Base-by-base conservation (phyloP, 192 early-diverging fungal genomes). In the Rhizophlyctis rosea region DNA sequence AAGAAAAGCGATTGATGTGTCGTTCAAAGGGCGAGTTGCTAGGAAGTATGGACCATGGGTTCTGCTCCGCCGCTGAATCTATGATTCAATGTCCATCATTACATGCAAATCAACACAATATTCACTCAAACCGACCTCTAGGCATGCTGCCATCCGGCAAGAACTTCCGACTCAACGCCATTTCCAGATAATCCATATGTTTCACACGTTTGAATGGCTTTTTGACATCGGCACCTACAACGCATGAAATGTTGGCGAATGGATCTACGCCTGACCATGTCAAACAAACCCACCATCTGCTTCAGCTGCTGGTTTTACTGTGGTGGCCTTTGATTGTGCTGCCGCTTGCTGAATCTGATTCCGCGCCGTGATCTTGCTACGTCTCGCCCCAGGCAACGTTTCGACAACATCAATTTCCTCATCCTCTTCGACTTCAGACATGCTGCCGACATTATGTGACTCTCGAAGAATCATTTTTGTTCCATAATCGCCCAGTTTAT, bases 401-500 rank as follows among this genome's bases (percentile, higher is more conserved):
- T 31, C 54, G 23, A 33, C 34, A 31, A 24, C 53, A 3, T 65
- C 34, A 34, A 49, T 34, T 27, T 48, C 29, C 49, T 55, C n/a
- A 16, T n/a, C 62, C 48, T 62, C 47, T 70, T 69, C 47, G 62
- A 61, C 27, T 47, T 57, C 44, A 50, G 13, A 14, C 4, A 25
- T 52, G 3, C 34, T 35, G 9, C 47, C 64, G 16, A 84, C 63
- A 23, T 51, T 73, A 2, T 71, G 65, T 24, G 63, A 70, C 50
- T 88, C 87, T 2, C 90, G 74, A 33, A 88, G 88, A 67, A 97
- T 91, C 0, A 88, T 79, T 57, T 74, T 76, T 3, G 67, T 57
- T 1, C 89, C 93, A 65, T 82, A 89, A 3, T 81, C 73, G 60
- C 78, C 79, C 3, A 97, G 61, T 50, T 85, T 88, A n/a, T 90